Base-by-base conservation (phyloP, 768 basidiomycete genomes). In the Naganishia kalamii region DNA sequence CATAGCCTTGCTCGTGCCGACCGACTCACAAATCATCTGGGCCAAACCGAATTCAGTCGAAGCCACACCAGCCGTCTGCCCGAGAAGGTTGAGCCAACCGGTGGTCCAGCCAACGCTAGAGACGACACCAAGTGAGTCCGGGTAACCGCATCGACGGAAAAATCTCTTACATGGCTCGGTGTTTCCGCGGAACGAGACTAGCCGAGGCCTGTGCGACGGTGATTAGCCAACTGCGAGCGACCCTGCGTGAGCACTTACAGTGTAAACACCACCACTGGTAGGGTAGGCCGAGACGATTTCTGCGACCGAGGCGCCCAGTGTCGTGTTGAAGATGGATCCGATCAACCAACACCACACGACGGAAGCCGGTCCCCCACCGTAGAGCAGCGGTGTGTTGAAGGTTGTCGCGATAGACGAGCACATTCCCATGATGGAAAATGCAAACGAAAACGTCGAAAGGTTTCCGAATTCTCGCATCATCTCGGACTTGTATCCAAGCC, bases 381-480 rank as follows among this genome's bases (percentile, higher is more conserved):
- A 57, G 3, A 75, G 49, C 46, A 81, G 66, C 0, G 80, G 80
- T 0, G 80, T 80, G 63, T 79, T 78, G 71, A 80, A 77, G 0
- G 80, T 81, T 2, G 78, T 79, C 17, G 79, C 76, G 50, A 81
- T 66, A 57, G 68, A 70, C 64, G 54, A 65, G 41, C 62, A 62
- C 65, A 62, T 68, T 63, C 69, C 74, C 72, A 71, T 71, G 63
- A 70, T 72, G 8, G 67, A 70, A 54, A 74, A 70, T 1, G 78
- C 77, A 44, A 79, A 78, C 23, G 75, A 75, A 67, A 79, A 76
- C 3, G 76, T 79, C 48, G 70, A 71, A 10, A 73, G 62, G 47
- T 72, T 70, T 12, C 72, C 70, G 71, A 92, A 92, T 81, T 92
- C 90, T 65, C 90, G 83, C 76, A 85, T 86, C 81, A 92, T 91